These are phyloP conservation scores for Elsinoe ampelina DNA, from an alignment of 2,329 filamentous ascomycete species.

Conservation along the genomic window DNA sequence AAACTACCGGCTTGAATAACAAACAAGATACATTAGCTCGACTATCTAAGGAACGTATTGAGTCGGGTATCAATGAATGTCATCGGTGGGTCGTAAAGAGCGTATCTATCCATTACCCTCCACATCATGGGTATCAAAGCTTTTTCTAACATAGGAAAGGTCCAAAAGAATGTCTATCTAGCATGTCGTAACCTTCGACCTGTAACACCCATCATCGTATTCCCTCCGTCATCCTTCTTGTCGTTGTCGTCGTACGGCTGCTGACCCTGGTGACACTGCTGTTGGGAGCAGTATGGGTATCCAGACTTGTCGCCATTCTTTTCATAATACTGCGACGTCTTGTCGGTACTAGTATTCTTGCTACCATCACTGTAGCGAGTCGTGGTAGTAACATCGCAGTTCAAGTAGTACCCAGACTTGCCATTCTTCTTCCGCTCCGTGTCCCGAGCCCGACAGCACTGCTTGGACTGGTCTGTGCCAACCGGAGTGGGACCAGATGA, in stretches of 20 bases:
- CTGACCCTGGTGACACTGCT: background rate
- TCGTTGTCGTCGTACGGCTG: background rate
- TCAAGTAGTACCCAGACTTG: background rate
- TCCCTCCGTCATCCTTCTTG: background rate
- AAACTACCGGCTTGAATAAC: background rate
- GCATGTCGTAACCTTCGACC: background rate
- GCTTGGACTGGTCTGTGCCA: background rate
- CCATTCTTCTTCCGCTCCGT: background rate
- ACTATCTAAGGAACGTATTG: conserved; percentile 2
- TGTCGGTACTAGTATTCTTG: background rate
- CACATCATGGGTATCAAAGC: background rate
- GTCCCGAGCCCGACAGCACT: background rate
- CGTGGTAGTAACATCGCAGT: background rate
- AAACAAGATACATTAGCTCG: background rate
- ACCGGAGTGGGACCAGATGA: background rate
- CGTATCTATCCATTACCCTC: background rate
- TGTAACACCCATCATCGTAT: background rate
- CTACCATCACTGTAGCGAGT: background rate
- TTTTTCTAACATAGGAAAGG: conserved; percentile 3
- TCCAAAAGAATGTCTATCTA: background rate
- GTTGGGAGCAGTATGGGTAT: background rate
- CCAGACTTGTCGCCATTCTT: background rate
- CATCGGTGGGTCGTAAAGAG: conserved; percentile 6
- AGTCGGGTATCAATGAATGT: conserved; percentile 1
- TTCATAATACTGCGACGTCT: background rate